Evolutionary conservation across 140 eudicot species (phyloP).

Genomic region (Stevia rebaudiana): DNA sequence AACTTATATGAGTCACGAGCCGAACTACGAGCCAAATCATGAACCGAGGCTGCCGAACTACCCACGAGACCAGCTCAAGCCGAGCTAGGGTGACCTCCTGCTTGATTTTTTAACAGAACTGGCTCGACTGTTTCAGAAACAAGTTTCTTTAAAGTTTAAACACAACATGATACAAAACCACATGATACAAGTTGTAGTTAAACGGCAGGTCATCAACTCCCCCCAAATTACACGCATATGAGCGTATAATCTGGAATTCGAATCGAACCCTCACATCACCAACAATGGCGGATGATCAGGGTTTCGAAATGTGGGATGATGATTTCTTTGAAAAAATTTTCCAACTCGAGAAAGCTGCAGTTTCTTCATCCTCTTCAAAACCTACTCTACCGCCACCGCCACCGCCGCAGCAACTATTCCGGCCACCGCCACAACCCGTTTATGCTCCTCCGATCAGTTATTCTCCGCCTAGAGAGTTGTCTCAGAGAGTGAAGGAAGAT

Average conservation of each 20-base stretch:
- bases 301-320: conserved; percentile 46
- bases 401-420: conserved; percentile 23
- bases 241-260: background rate
- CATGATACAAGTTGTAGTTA: too few species aligned
- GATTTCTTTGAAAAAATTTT: conserved; percentile 36
- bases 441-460: conserved; percentile 32
- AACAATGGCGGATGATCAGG: conserved; percentile 33
- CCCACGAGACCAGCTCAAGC: too few species aligned
- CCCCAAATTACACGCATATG: conserved; percentile 7
- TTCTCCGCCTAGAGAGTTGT: conserved; percentile 76
- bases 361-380: conserved; percentile 26
- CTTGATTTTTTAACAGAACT: too few species aligned
- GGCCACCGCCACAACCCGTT: conserved; percentile 30
- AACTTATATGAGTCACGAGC: too few species aligned
- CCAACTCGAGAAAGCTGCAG: conserved; percentile 35
- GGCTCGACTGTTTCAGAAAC: too few species aligned
- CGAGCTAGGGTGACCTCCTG: too few species aligned
- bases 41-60: too few species aligned
- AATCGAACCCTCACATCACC: conserved; percentile 5
- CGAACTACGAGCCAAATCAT: too few species aligned
- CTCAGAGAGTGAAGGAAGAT: conserved; percentile 38
- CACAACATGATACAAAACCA: too few species aligned
- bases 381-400: conserved; percentile 29
- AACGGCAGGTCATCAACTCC: conserved; percentile 8
- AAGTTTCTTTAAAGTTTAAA: too few species aligned